Percentiles rank a stretch among this genome's conserved stretches.
These are phyloP conservation scores for Immersiporthe knoxdaviesiana DNA, from an alignment of 2,329 filamentous ascomycete genomes.

Conservation along the genomic window DNA sequence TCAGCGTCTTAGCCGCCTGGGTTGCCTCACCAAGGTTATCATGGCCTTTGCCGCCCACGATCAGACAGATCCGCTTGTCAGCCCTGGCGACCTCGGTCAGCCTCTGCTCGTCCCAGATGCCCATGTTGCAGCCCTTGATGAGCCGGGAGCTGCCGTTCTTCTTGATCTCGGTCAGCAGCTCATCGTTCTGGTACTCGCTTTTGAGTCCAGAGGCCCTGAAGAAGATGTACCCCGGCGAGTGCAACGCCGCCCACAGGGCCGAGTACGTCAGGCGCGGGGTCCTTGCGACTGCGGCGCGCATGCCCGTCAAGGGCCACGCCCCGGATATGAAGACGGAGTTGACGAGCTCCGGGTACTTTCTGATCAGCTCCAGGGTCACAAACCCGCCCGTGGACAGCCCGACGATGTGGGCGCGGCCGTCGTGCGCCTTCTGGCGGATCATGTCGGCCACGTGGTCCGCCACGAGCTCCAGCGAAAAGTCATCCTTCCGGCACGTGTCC, in stretches of 20 bases:
- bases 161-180: slow-evolving; percentile 41
- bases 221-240: slow-evolving; percentile 26
- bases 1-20: slow-evolving; percentile 33
- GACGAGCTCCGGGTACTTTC: slow-evolving; percentile 41
- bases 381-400: slow-evolving; percentile 47
- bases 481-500: slow-evolving; percentile 34
- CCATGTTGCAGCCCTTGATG: slow-evolving; percentile 20
- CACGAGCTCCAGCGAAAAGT: slow-evolving; percentile 38
- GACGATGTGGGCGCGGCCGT: slow-evolving; percentile 43
- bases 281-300: neutral
- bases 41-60: slow-evolving; percentile 38
- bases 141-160: slow-evolving; percentile 36
- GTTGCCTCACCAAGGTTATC: slow-evolving; percentile 36
- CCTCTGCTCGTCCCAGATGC: slow-evolving; percentile 34
- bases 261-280: slow-evolving; percentile 17
- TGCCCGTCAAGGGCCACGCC: slow-evolving; percentile 34
- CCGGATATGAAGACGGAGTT: slow-evolving; percentile 42
- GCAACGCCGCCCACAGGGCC: slow-evolving; percentile 25
- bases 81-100: slow-evolving; percentile 31
- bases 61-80: slow-evolving; percentile 33
- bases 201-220: slow-evolving; percentile 34
- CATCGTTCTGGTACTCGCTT: slow-evolving; percentile 33
- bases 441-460: slow-evolving; percentile 41
- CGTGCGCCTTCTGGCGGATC: slow-evolving; percentile 42
- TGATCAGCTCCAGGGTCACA: slow-evolving; percentile 39